These are phyloP conservation scores for Glycyrrhiza uralensis DNA, from an alignment of 306 rosid species.

Conservation along the genomic window DNA sequence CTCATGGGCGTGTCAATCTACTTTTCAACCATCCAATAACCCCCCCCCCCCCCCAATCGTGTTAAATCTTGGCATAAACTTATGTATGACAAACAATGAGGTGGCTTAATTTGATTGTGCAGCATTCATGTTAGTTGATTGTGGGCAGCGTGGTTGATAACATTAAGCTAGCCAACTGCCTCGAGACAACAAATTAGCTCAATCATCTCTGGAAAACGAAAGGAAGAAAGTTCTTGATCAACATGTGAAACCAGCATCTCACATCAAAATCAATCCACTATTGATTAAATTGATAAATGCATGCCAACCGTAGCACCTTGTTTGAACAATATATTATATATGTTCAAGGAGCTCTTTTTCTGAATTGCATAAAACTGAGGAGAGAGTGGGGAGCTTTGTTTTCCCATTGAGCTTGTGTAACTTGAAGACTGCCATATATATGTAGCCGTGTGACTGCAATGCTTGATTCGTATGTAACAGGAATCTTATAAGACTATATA, in stretches of 20 bases:
- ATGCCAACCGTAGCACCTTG: background rate
- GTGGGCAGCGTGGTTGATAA: background rate
- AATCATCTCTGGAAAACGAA: conserved; percentile 3
- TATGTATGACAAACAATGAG: background rate
- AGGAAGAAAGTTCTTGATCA: background rate
- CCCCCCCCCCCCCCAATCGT: background rate
- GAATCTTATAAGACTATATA: too few species aligned
- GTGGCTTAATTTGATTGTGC: conserved; percentile 4
- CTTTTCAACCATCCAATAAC: background rate
- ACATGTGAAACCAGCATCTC: background rate
- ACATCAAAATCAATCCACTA: conserved; percentile 1
- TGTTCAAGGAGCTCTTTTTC: too few species aligned
- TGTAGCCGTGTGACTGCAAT: too few species aligned
- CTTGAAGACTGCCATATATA: too few species aligned
- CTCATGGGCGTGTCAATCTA: background rate
- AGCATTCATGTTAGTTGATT: background rate
- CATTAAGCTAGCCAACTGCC: background rate
- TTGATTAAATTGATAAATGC: background rate
- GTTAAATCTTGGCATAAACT: background rate
- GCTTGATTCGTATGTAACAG: too few species aligned
- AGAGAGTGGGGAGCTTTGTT: too few species aligned
- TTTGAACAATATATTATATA: too few species aligned
- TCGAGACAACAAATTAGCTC: background rate
- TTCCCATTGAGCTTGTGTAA: too few species aligned
- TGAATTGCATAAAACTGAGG: too few species aligned